A percentile compares a stretch with the other conserved stretches of the same genome.
Conservation (phyloP, 108 stramenopile species). For the Skeletonema grethae region DNA sequence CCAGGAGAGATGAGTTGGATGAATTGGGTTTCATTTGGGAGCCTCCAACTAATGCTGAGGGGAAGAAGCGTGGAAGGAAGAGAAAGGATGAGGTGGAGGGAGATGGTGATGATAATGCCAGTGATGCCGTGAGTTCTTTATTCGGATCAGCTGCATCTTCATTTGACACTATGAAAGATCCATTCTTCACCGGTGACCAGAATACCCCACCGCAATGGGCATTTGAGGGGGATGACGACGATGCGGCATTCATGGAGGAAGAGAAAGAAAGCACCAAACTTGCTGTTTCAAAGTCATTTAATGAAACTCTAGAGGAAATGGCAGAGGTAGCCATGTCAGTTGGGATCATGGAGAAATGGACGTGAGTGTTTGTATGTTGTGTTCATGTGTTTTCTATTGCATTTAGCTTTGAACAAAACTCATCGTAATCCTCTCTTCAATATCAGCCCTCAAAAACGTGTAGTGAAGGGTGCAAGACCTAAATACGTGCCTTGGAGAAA, state of each 20-base stretch:
- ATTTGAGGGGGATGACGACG: conserved; percentile 56
- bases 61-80: conserved; percentile 64
- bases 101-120: conserved; percentile 23
- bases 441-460: conserved; percentile 54
- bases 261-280: conserved; percentile 55
- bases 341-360: conserved; percentile 68
- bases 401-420: background rate
- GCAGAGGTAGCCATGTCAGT: conserved; percentile 62
- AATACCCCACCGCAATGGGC: conserved; percentile 71
- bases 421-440: background rate
- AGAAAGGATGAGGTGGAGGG: conserved; percentile 59
- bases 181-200: conserved; percentile 48
- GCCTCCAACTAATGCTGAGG: conserved; percentile 53
- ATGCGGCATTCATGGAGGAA: conserved; percentile 38
- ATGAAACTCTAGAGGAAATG: conserved; percentile 64
- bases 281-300: conserved; percentile 45
- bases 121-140: conserved; percentile 12
- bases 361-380: conserved; percentile 28
- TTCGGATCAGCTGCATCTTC: conserved; percentile 35
- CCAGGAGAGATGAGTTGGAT: conserved; percentile 66
- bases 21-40: conserved; percentile 87
- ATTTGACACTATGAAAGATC: conserved; percentile 25
- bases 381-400: background rate
- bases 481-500: conserved; percentile 83
- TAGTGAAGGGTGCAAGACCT: conserved; percentile 64